Evolutionary conservation across 345 rosid genomes (phyloP).

Genomic region (Triadica sebifera): DNA sequence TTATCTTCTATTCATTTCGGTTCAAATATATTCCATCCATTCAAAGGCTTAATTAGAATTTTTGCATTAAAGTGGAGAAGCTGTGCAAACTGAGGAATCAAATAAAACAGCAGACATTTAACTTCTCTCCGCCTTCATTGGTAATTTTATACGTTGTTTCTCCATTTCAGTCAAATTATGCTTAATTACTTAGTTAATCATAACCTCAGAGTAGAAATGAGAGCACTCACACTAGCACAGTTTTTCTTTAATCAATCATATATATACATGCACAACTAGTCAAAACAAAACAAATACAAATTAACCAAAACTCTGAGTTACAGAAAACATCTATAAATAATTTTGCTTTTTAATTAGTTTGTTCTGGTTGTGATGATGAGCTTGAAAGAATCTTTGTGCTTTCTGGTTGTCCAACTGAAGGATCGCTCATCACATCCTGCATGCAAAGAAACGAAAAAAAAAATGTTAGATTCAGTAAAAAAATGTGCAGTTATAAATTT

Average conservation of each 20-base stretch:
- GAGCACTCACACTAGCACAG: no score
- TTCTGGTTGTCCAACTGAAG: slow-evolving; percentile 22
- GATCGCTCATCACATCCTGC: slow-evolving; percentile 56
- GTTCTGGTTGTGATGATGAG: slow-evolving; percentile 5
- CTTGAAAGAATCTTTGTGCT: slow-evolving; percentile 24
- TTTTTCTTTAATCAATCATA: not conserved
- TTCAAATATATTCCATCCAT: no score
- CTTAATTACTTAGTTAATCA: no score
- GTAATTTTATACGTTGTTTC: no score
- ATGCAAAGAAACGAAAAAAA: slow-evolving; percentile 22
- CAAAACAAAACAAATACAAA: not conserved
- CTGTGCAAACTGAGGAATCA: no score
- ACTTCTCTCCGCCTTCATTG: no score
- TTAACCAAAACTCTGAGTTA: not conserved
- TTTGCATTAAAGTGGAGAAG: no score
- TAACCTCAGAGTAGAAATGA: no score
- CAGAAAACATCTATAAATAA: not conserved
- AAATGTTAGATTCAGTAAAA: not conserved
- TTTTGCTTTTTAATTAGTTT: not conserved
- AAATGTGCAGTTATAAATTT: not conserved
- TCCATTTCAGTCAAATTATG: no score
- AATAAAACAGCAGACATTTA: no score
- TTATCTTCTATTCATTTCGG: no score
- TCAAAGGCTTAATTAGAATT: no score
- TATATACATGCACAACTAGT: not conserved